Evolutionary conservation across 2,329 filamentous ascomycete genomes (phyloP), one percentile per base, ranked within the genome.

Genomic region (Chaetomium globosum): DNA sequence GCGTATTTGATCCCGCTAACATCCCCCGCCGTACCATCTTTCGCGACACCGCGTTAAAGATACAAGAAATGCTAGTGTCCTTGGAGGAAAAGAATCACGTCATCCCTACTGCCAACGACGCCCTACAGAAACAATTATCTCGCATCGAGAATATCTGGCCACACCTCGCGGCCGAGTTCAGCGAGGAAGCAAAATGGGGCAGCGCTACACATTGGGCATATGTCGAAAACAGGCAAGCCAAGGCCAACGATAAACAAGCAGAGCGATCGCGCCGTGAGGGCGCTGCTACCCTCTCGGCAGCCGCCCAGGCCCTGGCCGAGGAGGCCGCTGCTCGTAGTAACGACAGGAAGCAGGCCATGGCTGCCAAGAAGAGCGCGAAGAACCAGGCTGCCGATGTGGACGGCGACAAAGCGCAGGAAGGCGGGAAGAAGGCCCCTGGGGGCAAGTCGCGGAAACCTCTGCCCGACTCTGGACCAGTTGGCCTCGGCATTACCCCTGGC

Each of bases 61-160:
- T 97, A 60, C 87, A 89, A 70, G 90, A 93, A 71, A 90, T 98
- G 82, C 87, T 98, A 53, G 87, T 92, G 56, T 94, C 93, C 1
- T 85, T 98, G 46, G 95, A 99, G 74, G 95, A 99, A 79, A 99
- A 99, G 80, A 97, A 97, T 71, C 93, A 97, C 71, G 95, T 99
- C 71, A 90, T 98, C 64, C 90, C 91, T 46, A 96, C 94, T 19
- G 94, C 95, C 62, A 95, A 94, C 73, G 91, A 96, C 71, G 92
- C 93, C 54, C 86, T 98, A 13, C 87, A 92, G 70, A 91, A 91
- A 74, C 93, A 97, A 74, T 83, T 97, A 43, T 81, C 85, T 66
- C 91, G 96, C 60, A 87, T 97, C 74, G 91, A 97, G 75, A 89
- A 91, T 71, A 89, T 96, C 36, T 96, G 91, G 83, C 89, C 92